Evolutionary conservation across 2,329 filamentous ascomycete species (phyloP), one percentile per base, ranked within the genome.

Genomic region (Blastomyces parvus): DNA sequence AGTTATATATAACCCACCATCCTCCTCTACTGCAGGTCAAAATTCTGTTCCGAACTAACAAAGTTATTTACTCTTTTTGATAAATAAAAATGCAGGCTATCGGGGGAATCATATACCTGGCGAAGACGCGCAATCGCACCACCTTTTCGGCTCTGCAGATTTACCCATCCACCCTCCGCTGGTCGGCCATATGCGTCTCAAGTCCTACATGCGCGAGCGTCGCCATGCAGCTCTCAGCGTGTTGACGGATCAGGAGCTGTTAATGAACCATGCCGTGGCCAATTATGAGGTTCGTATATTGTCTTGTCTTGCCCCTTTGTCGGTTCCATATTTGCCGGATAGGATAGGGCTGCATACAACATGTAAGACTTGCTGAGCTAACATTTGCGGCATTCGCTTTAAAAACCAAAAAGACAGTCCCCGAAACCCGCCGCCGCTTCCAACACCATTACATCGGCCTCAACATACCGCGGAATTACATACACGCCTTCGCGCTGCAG

Each of bases 211-310:
- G 62, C 71, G 73, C 42, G 75, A 77, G 58, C 73, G 74, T 50
- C 70, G 74, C 40, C 72, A 77, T 50, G 74, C 74, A 3, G 72
- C 74, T 1, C 69, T 77, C 17, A 72, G 70, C n/a, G 71, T 78
- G 9, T 64, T 78, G 6, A 69, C 70, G 55, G 74, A 78, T 62
- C 67, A 69, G n/a, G 76, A 78, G 62, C 60, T 79, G 3, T 66
- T 79, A 2, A 73, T 76, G 9, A 71, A 74, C 3, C 76, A 79
- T 64, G 76, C 76, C 0, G 62, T 77, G 8, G 73, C 72, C 19
- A 74, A 73, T 25, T 70, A 73, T 25, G 71, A 76, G 67, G 77
- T 78, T 66, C 55, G 70, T n/a, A n/a, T 64, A 3, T 50, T 50
- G 19, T 48, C n/a, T 7, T 33, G 3, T 33, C 30, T 33, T 33